phyloP scores from a whole-genome alignment of 192 early-diverging fungal genomes.

The Coemansia pectinata region DNA sequence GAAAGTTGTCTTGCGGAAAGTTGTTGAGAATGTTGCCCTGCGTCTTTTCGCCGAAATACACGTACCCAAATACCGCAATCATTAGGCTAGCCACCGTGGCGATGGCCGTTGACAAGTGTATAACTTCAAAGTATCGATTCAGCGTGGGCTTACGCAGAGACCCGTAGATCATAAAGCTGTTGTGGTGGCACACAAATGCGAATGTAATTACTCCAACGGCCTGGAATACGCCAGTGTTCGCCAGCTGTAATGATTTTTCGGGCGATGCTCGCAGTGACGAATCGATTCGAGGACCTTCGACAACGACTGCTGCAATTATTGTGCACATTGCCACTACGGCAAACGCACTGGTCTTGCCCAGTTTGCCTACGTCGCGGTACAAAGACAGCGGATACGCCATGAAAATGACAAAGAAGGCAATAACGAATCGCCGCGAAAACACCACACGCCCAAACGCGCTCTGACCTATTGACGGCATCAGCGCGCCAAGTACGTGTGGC shows the following conservation, averaged over 20 bases:
- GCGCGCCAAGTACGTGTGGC: constrained; percentile 74
- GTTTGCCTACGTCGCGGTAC: constrained; percentile 83
- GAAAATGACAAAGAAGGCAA: constrained; percentile 72
- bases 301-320: constrained; percentile 68
- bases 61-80: constrained; percentile 72
- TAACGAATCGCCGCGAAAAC: constrained; percentile 70
- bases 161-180: constrained; percentile 89
- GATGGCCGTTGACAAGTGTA: constrained; percentile 74
- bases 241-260: constrained; percentile 26
- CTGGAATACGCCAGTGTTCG: constrained; percentile 69
- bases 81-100: constrained; percentile 71
- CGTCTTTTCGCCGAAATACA: constrained; percentile 83
- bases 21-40: constrained; percentile 89
- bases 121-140: constrained; percentile 81
- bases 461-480: constrained; percentile 61
- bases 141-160: constrained; percentile 82
- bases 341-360: constrained; percentile 86
- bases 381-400: constrained; percentile 85
- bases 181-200: constrained; percentile 97
- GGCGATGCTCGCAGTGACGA: constrained; percentile 49
- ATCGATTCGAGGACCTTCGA: constrained; percentile 68
- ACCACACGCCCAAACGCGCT: constrained; percentile 63
- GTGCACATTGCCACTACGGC: constrained; percentile 81
- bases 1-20: constrained; percentile 72
- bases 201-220: constrained; percentile 91